Conservation (phyloP, 2,329 filamentous ascomycete species). For the Sporothrix protearum region DNA sequence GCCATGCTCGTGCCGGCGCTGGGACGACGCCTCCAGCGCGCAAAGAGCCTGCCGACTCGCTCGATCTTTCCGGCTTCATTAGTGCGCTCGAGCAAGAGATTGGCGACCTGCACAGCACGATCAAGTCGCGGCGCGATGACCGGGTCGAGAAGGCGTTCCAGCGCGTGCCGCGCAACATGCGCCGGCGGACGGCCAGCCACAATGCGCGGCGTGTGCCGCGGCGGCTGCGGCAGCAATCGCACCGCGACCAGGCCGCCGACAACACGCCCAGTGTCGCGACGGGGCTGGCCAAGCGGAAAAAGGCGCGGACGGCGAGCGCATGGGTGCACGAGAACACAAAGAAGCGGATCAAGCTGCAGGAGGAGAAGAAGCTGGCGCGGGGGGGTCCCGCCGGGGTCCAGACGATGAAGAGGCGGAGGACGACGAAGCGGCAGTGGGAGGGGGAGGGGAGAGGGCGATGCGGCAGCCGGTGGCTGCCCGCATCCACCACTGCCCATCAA, state of each 20-base stretch:
- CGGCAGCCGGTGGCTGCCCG: conserved; percentile 44
- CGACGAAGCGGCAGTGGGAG: not conserved
- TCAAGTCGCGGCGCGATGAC: conserved; percentile 60
- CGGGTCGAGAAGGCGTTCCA: conserved; percentile 69
- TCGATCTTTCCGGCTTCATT: conserved; percentile 82
- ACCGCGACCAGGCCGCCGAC: conserved; percentile 75
- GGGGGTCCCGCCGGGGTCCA: not conserved
- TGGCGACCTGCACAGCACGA: conserved; percentile 74
- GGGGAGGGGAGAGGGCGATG: not conserved
- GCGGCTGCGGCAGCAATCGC: conserved; percentile 66
- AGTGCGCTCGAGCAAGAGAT: conserved; percentile 87
- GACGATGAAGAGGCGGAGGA: not conserved
- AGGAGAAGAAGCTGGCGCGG: conserved; percentile 25
- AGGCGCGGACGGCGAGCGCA: conserved; percentile 26
- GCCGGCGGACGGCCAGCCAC: conserved; percentile 87
- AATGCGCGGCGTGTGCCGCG: conserved; percentile 88
- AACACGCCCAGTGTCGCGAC: conserved; percentile 77
- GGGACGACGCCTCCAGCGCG: not conserved
- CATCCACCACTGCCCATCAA: conserved; percentile 73
- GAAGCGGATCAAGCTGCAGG: conserved; percentile 30
- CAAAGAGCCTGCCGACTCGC: conserved; percentile 59
- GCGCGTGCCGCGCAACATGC: conserved; percentile 77
- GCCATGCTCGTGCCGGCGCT: not conserved
- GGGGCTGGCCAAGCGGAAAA: conserved; percentile 48
- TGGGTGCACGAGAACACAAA: conserved; percentile 34